A percentile compares a stretch with the other conserved stretches of the same genome.
phyloP scores from a whole-genome alignment of 2,329 filamentous ascomycete genomes.

The Simplicillium aogashimaense region DNA sequence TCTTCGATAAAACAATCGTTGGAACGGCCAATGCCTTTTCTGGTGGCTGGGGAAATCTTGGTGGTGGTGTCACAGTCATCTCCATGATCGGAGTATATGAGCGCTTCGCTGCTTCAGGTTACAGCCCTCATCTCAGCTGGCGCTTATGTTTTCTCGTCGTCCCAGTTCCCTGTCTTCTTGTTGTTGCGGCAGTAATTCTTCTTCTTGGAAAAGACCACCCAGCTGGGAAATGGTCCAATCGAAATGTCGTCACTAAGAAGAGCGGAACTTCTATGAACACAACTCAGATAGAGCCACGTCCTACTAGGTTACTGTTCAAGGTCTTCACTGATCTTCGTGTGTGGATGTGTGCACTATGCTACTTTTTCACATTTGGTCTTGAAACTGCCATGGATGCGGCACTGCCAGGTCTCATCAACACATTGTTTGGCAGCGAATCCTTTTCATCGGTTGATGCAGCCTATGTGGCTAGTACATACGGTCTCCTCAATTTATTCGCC shows the following conservation, averaged over 20 bases:
- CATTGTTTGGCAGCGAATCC: slow-evolving; percentile 12
- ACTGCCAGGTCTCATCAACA: slow-evolving; percentile 50
- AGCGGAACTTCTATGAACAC: neutral
- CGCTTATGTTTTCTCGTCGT: slow-evolving; percentile 69
- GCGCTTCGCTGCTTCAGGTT: slow-evolving; percentile 50
- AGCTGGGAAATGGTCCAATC: slow-evolving; percentile 1
- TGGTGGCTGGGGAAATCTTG: slow-evolving; percentile 77
- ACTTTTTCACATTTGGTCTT: neutral
- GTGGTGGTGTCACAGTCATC: slow-evolving; percentile 87
- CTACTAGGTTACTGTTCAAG: neutral
- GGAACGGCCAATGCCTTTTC: slow-evolving; percentile 81
- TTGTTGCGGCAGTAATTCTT: slow-evolving; percentile 1
- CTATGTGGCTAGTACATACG: slow-evolving; percentile 63
- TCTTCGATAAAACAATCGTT: slow-evolving; percentile 88
- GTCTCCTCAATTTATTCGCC: slow-evolving; percentile 60
- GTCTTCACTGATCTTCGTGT: slow-evolving; percentile 1
- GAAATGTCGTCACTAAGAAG: neutral
- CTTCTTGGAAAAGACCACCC: slow-evolving; percentile 4
- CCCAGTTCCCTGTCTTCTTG: slow-evolving; percentile 65
- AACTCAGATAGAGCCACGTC: neutral
- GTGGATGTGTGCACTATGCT: slow-evolving; percentile 2
- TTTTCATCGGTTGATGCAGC: slow-evolving; percentile 25
- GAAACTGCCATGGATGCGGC: slow-evolving; percentile 33
- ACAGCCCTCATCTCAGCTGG: slow-evolving; percentile 62
- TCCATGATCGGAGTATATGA: slow-evolving; percentile 87